Percentiles rank a stretch among this genome's conserved stretches.
Evolutionary conservation across 2,329 filamentous ascomycete genomes (phyloP).

Genomic region (Myriosclerotinia curreyana): DNA sequence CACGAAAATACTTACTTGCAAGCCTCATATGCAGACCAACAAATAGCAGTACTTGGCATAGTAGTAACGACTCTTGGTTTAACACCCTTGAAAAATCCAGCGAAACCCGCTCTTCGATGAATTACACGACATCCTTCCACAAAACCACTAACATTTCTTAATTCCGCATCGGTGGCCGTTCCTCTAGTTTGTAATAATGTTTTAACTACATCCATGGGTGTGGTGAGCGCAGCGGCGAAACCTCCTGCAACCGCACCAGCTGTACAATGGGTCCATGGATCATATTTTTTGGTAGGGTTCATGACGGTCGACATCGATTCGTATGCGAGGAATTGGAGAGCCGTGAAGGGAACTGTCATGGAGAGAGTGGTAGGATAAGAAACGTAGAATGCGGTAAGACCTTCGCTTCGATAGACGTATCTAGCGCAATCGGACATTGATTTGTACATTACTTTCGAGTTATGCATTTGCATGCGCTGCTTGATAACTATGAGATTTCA

Average conservation of each 20-base stretch:
- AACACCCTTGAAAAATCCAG: slow-evolving; percentile 90
- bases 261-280: slow-evolving; percentile 88
- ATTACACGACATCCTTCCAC: slow-evolving; percentile 35
- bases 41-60: slow-evolving; percentile 99
- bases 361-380: slow-evolving; percentile 97
- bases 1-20: slow-evolving; percentile 55
- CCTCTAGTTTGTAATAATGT: slow-evolving; percentile 94
- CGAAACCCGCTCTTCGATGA: slow-evolving; percentile 73
- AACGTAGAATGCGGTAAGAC: slow-evolving; percentile 90
- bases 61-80: slow-evolving; percentile 89
- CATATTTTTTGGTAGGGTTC: slow-evolving; percentile 83
- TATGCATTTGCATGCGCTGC: slow-evolving; percentile 97
- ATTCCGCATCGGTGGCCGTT: slow-evolving; percentile 74
- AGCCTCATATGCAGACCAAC: slow-evolving; percentile 79
- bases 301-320: slow-evolving; percentile 92
- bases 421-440: slow-evolving; percentile 83
- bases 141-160: slow-evolving; percentile 39
- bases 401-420: slow-evolving; percentile 84
- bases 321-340: slow-evolving; percentile 95
- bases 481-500: slow-evolving; percentile 73
- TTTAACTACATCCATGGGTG: slow-evolving; percentile 97
- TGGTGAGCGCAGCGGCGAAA: slow-evolving; percentile 88
- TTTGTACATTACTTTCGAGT: slow-evolving; percentile 82
- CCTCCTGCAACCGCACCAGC: slow-evolving; percentile 92
- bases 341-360: slow-evolving; percentile 98